These are phyloP conservation scores for Wickerhamiella azyma DNA, from an alignment of 805 yeast species.

Conservation along the genomic window DNA sequence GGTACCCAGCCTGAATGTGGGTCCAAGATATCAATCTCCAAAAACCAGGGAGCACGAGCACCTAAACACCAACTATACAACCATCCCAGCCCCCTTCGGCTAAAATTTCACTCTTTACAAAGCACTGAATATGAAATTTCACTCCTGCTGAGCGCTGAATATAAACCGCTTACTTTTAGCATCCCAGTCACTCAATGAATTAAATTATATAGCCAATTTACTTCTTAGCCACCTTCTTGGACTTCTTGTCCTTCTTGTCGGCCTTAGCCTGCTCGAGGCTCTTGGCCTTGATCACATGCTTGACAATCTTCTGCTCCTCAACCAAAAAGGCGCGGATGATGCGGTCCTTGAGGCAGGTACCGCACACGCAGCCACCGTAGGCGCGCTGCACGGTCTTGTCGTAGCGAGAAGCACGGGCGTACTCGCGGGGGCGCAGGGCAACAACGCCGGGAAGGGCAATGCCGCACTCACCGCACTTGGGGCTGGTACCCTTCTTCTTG, in stretches of 20 bases:
- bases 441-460: constrained; percentile 72
- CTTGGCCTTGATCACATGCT: constrained; percentile 97
- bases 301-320: constrained; percentile 99
- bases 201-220: constrained; percentile 15
- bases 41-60: too few relatives aligned
- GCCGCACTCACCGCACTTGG: constrained; percentile 53
- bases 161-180: too few relatives aligned
- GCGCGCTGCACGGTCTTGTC: constrained; percentile 98
- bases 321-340: constrained; percentile 98
- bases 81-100: too few relatives aligned
- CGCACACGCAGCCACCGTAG: constrained; percentile 99
- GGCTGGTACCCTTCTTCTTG: constrained; percentile 74
- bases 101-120: too few relatives aligned
- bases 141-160: too few relatives aligned
- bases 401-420: constrained; percentile 88
- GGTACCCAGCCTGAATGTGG: too few relatives aligned
- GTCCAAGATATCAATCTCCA: too few relatives aligned
- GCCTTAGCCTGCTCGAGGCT: constrained; percentile 53
- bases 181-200: background rate
- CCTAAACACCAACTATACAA: too few relatives aligned
- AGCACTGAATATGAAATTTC: background rate
- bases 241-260: constrained; percentile 13
- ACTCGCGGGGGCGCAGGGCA: constrained; percentile 95
- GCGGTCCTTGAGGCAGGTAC: constrained; percentile 96
- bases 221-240: constrained; percentile 22